A percentile compares a stretch with the other conserved stretches of the same genome.
phyloP scores from a whole-genome alignment of 2,329 filamentous ascomycete genomes.

The Fusarium cyanostomum region DNA sequence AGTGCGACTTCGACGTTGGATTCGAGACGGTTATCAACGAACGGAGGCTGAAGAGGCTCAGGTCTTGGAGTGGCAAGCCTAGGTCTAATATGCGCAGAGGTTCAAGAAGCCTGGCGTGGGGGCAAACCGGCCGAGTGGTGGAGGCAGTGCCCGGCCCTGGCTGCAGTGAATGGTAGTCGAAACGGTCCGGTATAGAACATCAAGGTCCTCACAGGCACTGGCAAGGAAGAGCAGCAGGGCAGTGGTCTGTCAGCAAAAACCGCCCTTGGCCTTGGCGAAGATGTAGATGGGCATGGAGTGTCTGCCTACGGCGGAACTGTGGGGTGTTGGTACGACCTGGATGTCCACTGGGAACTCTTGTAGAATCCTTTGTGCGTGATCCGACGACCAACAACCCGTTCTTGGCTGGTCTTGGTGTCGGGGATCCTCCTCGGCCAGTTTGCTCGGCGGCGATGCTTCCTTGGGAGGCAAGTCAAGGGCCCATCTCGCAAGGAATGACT shows the following conservation, averaged over 20 bases:
- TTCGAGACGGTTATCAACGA: neutral
- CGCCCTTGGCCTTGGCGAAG: neutral
- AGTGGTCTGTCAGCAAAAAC: slow-evolving; percentile 21
- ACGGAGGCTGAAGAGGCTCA: neutral
- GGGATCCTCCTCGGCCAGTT: neutral
- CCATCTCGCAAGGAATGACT: neutral
- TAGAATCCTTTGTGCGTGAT: neutral
- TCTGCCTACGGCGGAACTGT: slow-evolving; percentile 3
- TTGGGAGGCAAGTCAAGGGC: neutral
- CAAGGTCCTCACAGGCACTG: slow-evolving; percentile 28
- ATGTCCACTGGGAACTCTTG: slow-evolving; percentile 4
- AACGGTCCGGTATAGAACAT: slow-evolving; percentile 7
- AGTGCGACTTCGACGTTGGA: neutral
- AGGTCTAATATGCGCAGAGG: slow-evolving; percentile 12
- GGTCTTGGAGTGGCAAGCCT: neutral
- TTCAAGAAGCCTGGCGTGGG: slow-evolving; percentile 4
- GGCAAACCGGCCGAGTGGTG: neutral
- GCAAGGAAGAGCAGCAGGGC: neutral
- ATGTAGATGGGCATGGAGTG: neutral
- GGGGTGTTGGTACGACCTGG: slow-evolving; percentile 12
- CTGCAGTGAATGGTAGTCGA: no score
- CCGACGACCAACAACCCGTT: slow-evolving; percentile 1
- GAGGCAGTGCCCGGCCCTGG: no score
- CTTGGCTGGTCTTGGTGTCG: neutral
- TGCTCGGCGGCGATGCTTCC: neutral